Conservation (phyloP, 345 rosid genomes). For the Lepidium africanum region DNA sequence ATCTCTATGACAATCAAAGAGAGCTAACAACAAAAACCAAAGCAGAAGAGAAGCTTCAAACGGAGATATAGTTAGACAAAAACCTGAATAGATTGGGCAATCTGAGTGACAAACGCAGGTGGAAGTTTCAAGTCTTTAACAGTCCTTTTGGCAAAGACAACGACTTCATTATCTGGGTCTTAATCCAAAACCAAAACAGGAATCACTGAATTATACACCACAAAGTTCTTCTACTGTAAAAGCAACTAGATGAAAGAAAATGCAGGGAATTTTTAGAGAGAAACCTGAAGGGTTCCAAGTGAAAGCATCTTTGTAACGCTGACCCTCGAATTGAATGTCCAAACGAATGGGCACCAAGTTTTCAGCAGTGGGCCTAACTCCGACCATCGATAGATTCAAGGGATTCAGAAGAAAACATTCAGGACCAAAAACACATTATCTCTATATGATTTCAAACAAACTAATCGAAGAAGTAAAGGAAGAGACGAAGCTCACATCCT, state of each 20-base stretch:
- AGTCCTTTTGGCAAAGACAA: slow-evolving; percentile 76
- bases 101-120: slow-evolving; percentile 66
- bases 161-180: slow-evolving; percentile 91
- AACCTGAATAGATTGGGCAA: slow-evolving; percentile 93
- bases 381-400: neutral
- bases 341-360: slow-evolving; percentile 86
- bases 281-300: slow-evolving; percentile 95
- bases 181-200: neutral
- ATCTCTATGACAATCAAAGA: neutral
- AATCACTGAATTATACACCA: neutral
- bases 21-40: neutral
- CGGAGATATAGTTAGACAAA: neutral
- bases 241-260: neutral
- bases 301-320: slow-evolving; percentile 80
- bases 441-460: neutral
- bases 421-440: neutral
- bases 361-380: slow-evolving; percentile 71
- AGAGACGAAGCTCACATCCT: slow-evolving; percentile 49
- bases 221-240: neutral
- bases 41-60: neutral
- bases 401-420: neutral
- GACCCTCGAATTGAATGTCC: slow-evolving; percentile 89
- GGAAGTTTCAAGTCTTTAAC: slow-evolving; percentile 94
- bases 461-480: neutral
- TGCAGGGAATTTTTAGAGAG: neutral